Evolutionary conservation across 176 grass and related monocot genomes (phyloP).

Genomic region (Raddia distichophylla): DNA sequence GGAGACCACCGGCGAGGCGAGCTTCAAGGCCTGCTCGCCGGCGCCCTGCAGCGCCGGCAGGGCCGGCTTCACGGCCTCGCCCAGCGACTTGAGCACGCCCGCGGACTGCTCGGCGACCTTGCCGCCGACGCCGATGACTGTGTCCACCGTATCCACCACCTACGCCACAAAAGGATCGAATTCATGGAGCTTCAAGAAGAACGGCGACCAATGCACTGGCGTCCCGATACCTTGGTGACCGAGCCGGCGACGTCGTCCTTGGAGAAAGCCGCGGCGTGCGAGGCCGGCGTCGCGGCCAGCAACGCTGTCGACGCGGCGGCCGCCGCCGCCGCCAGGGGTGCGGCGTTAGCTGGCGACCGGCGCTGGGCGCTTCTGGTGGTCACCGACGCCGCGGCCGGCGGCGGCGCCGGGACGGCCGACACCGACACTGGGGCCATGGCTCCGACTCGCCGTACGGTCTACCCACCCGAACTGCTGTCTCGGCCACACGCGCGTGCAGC

Average conservation of each 20-base stretch:
- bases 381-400: slow-evolving; percentile 30
- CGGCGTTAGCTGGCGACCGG: slow-evolving; percentile 24
- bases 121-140: slow-evolving; percentile 51
- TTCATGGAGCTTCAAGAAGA: neutral
- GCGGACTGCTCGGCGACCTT: slow-evolving; percentile 49
- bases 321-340: slow-evolving; percentile 13
- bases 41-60: slow-evolving; percentile 71
- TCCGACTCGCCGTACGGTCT: slow-evolving; percentile 30
- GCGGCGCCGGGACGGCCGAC: slow-evolving; percentile 27
- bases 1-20: slow-evolving; percentile 71
- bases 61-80: slow-evolving; percentile 67
- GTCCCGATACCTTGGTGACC: slow-evolving; percentile 57
- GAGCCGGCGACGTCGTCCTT: slow-evolving; percentile 77
- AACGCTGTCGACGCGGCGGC: slow-evolving; percentile 28
- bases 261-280: slow-evolving; percentile 60
- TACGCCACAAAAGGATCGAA: neutral
- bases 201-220: neutral
- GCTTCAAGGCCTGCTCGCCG: slow-evolving; percentile 71
- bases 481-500: slow-evolving; percentile 33
- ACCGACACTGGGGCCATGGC: slow-evolving; percentile 50
- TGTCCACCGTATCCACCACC: slow-evolving; percentile 74
- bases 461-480: slow-evolving; percentile 24
- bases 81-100: slow-evolving; percentile 53
- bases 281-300: slow-evolving; percentile 32
- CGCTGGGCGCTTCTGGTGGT: slow-evolving; percentile 26